These are phyloP conservation scores for Colletotrichum simmondsii DNA, from an alignment of 2,329 filamentous ascomycete species.

Conservation along the genomic window DNA sequence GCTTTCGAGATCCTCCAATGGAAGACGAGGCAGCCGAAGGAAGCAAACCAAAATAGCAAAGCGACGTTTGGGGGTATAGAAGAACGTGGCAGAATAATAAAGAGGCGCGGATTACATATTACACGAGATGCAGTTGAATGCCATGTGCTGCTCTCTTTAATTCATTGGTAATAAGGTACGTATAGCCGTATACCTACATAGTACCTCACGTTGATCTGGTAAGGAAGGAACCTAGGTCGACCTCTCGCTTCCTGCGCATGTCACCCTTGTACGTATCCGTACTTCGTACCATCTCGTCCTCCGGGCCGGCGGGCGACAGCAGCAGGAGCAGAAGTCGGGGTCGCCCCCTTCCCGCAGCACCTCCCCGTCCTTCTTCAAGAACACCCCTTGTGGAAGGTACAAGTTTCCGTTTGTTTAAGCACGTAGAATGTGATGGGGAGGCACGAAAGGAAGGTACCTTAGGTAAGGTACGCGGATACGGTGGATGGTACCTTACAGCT, in stretches of 20 bases:
- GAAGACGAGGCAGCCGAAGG: neutral
- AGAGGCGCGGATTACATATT: neutral
- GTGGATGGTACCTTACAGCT: no score
- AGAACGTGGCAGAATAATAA: constrained; percentile 11
- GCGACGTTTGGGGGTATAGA: neutral
- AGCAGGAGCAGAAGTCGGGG: no score
- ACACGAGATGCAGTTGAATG: neutral
- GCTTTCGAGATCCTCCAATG: neutral
- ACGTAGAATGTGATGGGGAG: no score
- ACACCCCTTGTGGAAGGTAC: no score
- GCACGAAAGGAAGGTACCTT: neutral
- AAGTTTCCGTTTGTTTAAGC: no score
- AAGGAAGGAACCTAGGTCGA: no score
- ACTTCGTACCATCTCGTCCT: neutral
- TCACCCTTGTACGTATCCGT: neutral
- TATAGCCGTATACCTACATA: neutral
- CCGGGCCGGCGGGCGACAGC: no score
- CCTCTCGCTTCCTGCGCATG: neutral
- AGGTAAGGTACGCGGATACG: no score
- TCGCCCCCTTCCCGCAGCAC: neutral
- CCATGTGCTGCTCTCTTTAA: no score
- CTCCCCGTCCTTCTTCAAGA: neutral
- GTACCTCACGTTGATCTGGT: neutral
- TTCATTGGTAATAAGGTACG: no score
- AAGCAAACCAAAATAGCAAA: constrained; percentile 11